Evolutionary conservation across 441 rosid genomes (phyloP).

Genomic region (Populus hybrid): DNA sequence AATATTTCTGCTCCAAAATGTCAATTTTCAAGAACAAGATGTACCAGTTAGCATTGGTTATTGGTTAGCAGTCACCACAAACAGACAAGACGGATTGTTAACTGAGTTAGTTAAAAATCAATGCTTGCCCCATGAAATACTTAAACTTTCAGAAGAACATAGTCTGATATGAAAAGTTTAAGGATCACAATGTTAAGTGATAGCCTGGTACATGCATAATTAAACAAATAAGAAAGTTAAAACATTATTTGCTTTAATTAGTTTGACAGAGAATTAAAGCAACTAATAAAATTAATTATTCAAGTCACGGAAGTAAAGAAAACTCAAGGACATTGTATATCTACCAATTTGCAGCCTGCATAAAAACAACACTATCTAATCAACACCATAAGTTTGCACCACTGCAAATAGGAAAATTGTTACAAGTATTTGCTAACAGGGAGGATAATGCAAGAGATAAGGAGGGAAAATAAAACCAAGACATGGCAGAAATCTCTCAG

Average conservation of each 20-base stretch:
- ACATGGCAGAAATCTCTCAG: background rate
- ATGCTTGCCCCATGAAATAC: conserved; percentile 36
- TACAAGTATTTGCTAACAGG: background rate
- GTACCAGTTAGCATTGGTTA: conserved; percentile 94
- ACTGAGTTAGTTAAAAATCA: conserved; percentile 54
- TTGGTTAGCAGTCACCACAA: conserved; percentile 71
- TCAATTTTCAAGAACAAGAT: conserved; percentile 98
- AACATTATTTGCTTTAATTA: conserved; percentile 5
- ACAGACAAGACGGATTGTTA: conserved; percentile 56
- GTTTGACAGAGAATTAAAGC: conserved; percentile 3
- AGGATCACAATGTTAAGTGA: conserved; percentile 10
- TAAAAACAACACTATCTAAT: background rate
- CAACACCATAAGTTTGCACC: conserved; percentile 11
- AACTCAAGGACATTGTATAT: background rate
- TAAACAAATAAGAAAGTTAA: conserved; percentile 9
- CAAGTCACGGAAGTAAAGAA: background rate
- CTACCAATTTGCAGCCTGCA: background rate
- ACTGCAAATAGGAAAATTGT: background rate
- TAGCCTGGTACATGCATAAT: conserved; percentile 14
- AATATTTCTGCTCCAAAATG: conserved; percentile 99
- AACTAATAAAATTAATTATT: conserved; percentile 1
- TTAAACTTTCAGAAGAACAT: conserved; percentile 30
- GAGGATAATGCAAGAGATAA: background rate
- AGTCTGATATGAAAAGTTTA: conserved; percentile 26
- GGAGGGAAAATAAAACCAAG: background rate